Base-by-base conservation (phyloP, 371 early-diverging fungal genomes). In the Syncephalastrum monosporum region DNA sequence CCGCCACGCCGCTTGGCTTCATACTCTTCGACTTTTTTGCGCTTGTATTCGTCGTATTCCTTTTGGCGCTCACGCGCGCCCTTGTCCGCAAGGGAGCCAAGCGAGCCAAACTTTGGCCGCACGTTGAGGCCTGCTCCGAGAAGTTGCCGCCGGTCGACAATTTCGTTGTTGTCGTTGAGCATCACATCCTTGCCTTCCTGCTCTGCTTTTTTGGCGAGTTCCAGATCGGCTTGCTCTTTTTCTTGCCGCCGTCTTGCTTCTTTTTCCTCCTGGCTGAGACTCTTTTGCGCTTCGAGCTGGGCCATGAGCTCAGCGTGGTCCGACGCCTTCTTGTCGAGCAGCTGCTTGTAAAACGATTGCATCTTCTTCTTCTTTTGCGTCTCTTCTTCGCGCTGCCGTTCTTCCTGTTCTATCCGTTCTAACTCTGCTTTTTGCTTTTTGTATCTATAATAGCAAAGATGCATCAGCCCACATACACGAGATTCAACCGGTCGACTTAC, bases 381-480 rank as follows among this genome's bases (percentile, higher is more conserved):
- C 25, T 62, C 24, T 55, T 60, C 66, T 65, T 83, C 92, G 38
- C 80, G 71, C 58, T 73, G 74, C 48, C 76, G 77, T 63, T 94
- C 96, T 49, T 95, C 94, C 61, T 86, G 88, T 59, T 94, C 94
- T 15, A 89, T 79, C n/a, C 76, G 66, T 47, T 83, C 78, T 53
- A 91, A 69, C 59, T 92, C 93, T 59, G 85, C 93, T 71, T 88
- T 84, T 55, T 90, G 88, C 57, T 87, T 81, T 74, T 87, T 90
- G 64, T 87, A 93, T 7, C 82, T 81, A 63, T 43, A 21, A 41
- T 14, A 14, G 7, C 21, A 38, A 47, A 5, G 27, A 7, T 4
- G 4, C 19, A 49, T 49, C 16, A n/a, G 16, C 5, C 2, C 12
- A 29, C 16, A 33, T 55, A 27, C 47, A 17, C 15, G 16, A 33